Evolutionary conservation across 257 asterid species (phyloP).

Genomic region (Ocimum tenuiflorum): DNA sequence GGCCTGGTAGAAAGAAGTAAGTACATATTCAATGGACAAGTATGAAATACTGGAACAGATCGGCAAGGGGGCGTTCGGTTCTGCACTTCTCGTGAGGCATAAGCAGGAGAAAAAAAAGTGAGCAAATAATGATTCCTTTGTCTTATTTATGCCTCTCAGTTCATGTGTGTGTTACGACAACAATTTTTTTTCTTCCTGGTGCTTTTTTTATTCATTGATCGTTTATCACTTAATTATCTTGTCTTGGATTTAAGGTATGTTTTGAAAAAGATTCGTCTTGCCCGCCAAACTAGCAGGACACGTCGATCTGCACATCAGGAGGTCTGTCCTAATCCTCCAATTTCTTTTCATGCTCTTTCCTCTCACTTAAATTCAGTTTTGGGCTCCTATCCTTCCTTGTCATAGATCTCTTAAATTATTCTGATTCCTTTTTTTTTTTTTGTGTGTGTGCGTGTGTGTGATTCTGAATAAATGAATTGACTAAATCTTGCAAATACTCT

Average conservation of each 20-base stretch:
- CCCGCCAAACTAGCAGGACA: slow-evolving; percentile 91
- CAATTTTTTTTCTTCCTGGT: background rate
- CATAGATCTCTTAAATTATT: background rate
- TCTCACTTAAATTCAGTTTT: background rate
- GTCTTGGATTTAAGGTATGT: slow-evolving; percentile 52
- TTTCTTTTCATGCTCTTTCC: background rate
- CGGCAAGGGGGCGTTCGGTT: slow-evolving; percentile 93
- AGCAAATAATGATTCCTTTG: slow-evolving; percentile 17
- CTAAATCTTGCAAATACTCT: background rate
- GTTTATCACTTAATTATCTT: slow-evolving; percentile 15
- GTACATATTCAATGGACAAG: slow-evolving; percentile 50
- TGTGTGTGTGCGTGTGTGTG: too few species aligned
- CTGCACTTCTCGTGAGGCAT: slow-evolving; percentile 82
- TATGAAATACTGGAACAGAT: slow-evolving; percentile 84
- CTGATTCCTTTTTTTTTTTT: background rate
- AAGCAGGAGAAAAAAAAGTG: slow-evolving; percentile 81
- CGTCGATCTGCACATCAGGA: slow-evolving; percentile 95
- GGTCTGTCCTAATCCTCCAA: slow-evolving; percentile 37
- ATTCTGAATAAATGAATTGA: background rate
- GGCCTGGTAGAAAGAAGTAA: slow-evolving; percentile 12
- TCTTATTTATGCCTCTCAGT: slow-evolving; percentile 3
- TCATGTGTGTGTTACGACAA: slow-evolving; percentile 1
- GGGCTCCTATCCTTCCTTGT: background rate
- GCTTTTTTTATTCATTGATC: slow-evolving; percentile 8
- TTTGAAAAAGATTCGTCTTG: slow-evolving; percentile 84